Evolutionary conservation across 1,284 basidiomycete genomes (phyloP), one percentile per base, ranked within the genome.

Genomic region (Tetrapyrgos nigripes): DNA sequence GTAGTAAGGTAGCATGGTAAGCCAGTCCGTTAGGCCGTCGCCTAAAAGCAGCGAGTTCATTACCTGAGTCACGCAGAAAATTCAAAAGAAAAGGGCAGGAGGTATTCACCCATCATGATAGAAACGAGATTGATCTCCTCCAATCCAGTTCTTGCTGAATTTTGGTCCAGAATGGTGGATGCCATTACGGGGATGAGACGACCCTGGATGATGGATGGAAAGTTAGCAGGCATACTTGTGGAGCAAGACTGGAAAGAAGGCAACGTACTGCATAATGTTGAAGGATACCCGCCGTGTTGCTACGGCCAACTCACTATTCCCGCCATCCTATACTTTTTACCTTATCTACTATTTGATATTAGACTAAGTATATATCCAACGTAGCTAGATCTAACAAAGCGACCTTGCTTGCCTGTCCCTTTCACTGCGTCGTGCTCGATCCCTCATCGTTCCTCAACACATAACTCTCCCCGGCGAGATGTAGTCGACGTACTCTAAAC

Each of bases 151-250:
- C 91, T 76, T 27, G 72, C 69, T 4, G 81, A 74, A 70, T 96
- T 96, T 62, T 92, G 88, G 72, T 96, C 93, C 46, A 89, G 87
- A 0, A 96, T 84, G 14, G 86, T 84, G 1, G 90, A 79, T 0
- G 93, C 94, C 63, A 93, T 96, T 4, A 94, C 76, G 0, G 94
- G 94, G 9, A 96, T 79, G 72, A 94, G 95, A 23, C 92, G 86
- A 3, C 94, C 93, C 86, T 90, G 8, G 31, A 56, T 35, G 35
- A 27, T 23, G 6, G 19, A 11, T 9, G 49, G 54, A 21, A 26
- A 53, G 46, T n/a, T 19, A 24, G 4, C 71, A 40, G 19, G 13
- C 17, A n/a, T 33, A n/a, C n/a, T n/a, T n/a, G n/a, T n/a, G n/a
- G 37, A 40, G 6, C 4, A 40, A 5, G 5, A 9, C 37, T 9